Conservation (phyloP, 1,284 basidiomycete species). For the Microbotryum lychnidis-dioicae region DNA sequence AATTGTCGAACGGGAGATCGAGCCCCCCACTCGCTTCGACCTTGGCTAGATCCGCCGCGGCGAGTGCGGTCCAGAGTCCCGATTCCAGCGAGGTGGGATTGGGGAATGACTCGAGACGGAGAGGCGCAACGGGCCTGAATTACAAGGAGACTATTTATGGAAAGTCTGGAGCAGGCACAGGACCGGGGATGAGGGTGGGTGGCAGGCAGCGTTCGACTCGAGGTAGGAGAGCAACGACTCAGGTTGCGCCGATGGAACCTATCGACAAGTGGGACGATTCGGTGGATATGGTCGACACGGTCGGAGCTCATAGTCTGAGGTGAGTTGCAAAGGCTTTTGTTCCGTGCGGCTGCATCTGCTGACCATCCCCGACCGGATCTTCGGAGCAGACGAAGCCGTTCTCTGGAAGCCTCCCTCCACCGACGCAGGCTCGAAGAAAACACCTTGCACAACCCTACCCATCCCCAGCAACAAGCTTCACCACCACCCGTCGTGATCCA, state of each 20-base stretch:
- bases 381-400: background rate
- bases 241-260: too few relatives aligned
- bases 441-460: too few relatives aligned
- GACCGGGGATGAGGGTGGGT: slow-evolving; percentile 59
- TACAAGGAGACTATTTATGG: slow-evolving; percentile 82
- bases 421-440: background rate
- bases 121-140: slow-evolving; percentile 53
- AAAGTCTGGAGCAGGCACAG: slow-evolving; percentile 48
- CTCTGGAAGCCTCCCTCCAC: background rate
- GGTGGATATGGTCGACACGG: background rate
- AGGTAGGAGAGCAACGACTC: too few relatives aligned
- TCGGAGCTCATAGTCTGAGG: background rate
- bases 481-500: slow-evolving; percentile 22
- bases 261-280: too few relatives aligned
- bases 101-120: background rate
- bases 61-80: slow-evolving; percentile 38
- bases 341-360: background rate
- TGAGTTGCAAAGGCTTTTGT: background rate
- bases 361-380: background rate
- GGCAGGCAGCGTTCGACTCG: slow-evolving; percentile 49
- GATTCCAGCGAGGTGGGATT: slow-evolving; percentile 39
- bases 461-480: background rate
- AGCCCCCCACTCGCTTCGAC: slow-evolving; percentile 53
- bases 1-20: slow-evolving; percentile 54
- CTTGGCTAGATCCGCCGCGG: slow-evolving; percentile 4